Conservation (phyloP, 805 yeast species). For the Komagataella pseudopastoris region DNA sequence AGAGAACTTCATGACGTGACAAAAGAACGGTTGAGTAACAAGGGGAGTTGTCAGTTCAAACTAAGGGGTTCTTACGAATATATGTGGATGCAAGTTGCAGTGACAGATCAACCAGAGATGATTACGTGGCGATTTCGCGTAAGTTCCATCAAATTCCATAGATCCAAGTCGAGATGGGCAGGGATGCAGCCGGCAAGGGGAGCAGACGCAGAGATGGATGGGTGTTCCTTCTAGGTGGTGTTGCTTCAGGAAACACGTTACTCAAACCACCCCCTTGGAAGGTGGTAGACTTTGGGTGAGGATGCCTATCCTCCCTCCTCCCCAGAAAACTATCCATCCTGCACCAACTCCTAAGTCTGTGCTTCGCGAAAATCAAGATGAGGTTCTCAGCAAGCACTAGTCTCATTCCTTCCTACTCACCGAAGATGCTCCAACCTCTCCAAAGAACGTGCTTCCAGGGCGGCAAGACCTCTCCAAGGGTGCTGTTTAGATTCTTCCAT, state of each 20-base stretch:
- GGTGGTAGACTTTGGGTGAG: background rate
- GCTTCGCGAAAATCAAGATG: background rate
- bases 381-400: background rate
- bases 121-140: background rate
- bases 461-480: background rate
- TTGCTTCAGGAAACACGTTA: too few relatives aligned
- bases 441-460: background rate
- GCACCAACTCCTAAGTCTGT: too few relatives aligned
- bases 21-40: background rate
- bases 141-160: background rate
- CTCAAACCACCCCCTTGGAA: background rate
- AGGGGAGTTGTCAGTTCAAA: background rate
- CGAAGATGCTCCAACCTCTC: background rate
- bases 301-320: background rate
- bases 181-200: too few relatives aligned
- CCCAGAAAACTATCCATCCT: background rate
- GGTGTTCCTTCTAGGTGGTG: too few relatives aligned
- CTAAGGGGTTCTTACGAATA: background rate
- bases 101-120: background rate
- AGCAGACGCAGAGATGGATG: too few relatives aligned
- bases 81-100: background rate
- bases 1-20: background rate
- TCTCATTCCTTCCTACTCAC: background rate
- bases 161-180: background rate
- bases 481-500: background rate